Evolutionary conservation across 805 yeast species (phyloP).

Genomic region (Candida takata): DNA sequence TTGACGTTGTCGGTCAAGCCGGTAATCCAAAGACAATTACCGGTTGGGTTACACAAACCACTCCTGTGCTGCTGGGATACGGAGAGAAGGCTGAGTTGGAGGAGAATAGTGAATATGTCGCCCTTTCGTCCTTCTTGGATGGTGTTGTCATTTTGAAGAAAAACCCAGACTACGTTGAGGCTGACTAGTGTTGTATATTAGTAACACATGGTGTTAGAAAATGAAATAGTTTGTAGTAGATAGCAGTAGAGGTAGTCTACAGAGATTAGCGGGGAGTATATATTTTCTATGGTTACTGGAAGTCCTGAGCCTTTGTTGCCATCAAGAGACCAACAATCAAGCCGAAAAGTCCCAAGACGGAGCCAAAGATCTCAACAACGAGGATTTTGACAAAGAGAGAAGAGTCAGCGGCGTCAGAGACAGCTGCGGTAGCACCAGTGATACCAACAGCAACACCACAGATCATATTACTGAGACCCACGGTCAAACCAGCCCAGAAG

Average conservation of each 20-base stretch:
- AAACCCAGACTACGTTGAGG: slow-evolving; percentile 76
- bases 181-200: slow-evolving; percentile 25
- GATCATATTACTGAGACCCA: slow-evolving; percentile 84
- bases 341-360: slow-evolving; percentile 92
- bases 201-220: too few species aligned
- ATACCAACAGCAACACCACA: slow-evolving; percentile 97
- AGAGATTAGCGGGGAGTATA: too few species aligned
- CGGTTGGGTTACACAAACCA: slow-evolving; percentile 98
- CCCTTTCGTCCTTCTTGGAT: slow-evolving; percentile 76
- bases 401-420: slow-evolving; percentile 96
- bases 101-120: slow-evolving; percentile 78
- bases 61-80: slow-evolving; percentile 87
- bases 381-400: slow-evolving; percentile 90
- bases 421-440: slow-evolving; percentile 98
- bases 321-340: slow-evolving; percentile 93
- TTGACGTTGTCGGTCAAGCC: slow-evolving; percentile 97
- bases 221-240: too few species aligned
- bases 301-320: slow-evolving; percentile 94
- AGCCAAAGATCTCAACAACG: slow-evolving; percentile 96
- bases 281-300: slow-evolving; percentile 36
- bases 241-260: too few species aligned
- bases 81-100: slow-evolving; percentile 98
- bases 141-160: slow-evolving; percentile 91
- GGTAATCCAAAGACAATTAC: slow-evolving; percentile 98
- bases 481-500: slow-evolving; percentile 98